Conservation (phyloP, 495 filamentous ascomycete species). For the Penicillium canescens region DNA sequence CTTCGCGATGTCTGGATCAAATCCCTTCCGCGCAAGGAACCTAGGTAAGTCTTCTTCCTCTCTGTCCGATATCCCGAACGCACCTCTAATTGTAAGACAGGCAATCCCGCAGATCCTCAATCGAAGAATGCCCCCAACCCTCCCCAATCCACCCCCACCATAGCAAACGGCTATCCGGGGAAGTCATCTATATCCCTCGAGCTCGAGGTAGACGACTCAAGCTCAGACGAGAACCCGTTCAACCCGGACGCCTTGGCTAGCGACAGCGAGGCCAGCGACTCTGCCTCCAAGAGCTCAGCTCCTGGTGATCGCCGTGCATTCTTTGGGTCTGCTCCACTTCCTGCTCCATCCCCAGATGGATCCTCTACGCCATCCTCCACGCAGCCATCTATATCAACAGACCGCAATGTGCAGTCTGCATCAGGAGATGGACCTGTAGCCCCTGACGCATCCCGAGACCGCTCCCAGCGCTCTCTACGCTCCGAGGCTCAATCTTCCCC, state of each 20-base stretch:
- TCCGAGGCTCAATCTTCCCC: conserved; percentile 34
- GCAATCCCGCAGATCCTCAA: conserved; percentile 7
- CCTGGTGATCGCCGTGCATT: conserved; percentile 20
- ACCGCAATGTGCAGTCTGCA: conserved; percentile 3
- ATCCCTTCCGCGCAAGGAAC: conserved; percentile 56
- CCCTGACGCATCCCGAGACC: conserved; percentile 4
- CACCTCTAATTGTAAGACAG: conserved; percentile 14
- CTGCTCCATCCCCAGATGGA: conserved; percentile 29
- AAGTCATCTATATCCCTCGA: conserved; percentile 21
- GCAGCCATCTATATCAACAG: conserved; percentile 6
- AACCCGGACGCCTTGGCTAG: conserved; percentile 26
- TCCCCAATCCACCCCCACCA: background rate
- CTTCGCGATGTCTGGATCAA: conserved; percentile 54
- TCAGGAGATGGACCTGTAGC: conserved; percentile 7
- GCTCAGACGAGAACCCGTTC: conserved; percentile 37
- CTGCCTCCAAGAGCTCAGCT: conserved; percentile 6
- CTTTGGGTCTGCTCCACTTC: conserved; percentile 28
- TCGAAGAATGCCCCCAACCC: background rate
- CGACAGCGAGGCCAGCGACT: conserved; percentile 22
- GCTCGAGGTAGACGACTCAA: conserved; percentile 27
- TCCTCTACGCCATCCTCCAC: conserved; percentile 12
- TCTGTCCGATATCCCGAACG: background rate
- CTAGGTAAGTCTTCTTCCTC: conserved; percentile 27
- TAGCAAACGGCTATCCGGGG: conserved; percentile 16
- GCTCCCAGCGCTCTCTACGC: conserved; percentile 2